phyloP scores from a whole-genome alignment of 2,329 filamentous ascomycete genomes.

The Ascochyta clinopodiicola region DNA sequence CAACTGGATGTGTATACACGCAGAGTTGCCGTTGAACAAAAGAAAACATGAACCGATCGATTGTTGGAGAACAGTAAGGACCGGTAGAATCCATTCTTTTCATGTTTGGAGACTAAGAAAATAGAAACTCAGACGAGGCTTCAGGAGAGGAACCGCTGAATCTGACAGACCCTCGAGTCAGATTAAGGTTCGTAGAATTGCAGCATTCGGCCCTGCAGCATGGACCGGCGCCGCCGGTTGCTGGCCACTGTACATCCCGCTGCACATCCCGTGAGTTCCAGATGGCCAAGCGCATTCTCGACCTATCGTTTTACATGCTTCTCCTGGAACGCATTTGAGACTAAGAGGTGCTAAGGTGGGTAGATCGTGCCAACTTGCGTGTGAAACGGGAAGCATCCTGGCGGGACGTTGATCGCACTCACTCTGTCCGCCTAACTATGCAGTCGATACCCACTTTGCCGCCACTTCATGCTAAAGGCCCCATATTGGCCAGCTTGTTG shows the following conservation, averaged over 20 bases:
- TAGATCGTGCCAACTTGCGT: slow-evolving; percentile 14
- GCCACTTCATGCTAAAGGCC: slow-evolving; percentile 11
- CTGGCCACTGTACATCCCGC: background rate
- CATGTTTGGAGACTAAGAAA: slow-evolving; percentile 12
- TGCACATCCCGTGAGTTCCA: slow-evolving; percentile 4
- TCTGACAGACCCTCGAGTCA: slow-evolving; percentile 25
- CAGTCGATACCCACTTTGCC: slow-evolving; percentile 12
- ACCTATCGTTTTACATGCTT: slow-evolving; percentile 12
- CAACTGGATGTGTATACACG: background rate
- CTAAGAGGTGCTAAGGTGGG: slow-evolving; percentile 5
- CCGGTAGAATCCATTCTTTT: slow-evolving; percentile 19
- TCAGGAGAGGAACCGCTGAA: slow-evolving; percentile 26
- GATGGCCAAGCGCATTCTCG: slow-evolving; percentile 1
- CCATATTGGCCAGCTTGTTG: background rate
- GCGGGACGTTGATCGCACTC: slow-evolving; percentile 14
- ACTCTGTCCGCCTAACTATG: slow-evolving; percentile 7
- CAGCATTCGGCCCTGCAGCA: slow-evolving; percentile 9
- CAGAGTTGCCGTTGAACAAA: background rate
- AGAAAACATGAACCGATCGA: background rate
- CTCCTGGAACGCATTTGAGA: slow-evolving; percentile 6
- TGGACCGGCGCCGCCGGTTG: background rate
- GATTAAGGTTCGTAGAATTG: slow-evolving; percentile 23
- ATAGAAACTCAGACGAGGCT: slow-evolving; percentile 19
- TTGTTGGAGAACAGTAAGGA: background rate
- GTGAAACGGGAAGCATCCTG: slow-evolving; percentile 14